Conservation (phyloP, 768 basidiomycete genomes). For the Butyriboletus loyo region DNA sequence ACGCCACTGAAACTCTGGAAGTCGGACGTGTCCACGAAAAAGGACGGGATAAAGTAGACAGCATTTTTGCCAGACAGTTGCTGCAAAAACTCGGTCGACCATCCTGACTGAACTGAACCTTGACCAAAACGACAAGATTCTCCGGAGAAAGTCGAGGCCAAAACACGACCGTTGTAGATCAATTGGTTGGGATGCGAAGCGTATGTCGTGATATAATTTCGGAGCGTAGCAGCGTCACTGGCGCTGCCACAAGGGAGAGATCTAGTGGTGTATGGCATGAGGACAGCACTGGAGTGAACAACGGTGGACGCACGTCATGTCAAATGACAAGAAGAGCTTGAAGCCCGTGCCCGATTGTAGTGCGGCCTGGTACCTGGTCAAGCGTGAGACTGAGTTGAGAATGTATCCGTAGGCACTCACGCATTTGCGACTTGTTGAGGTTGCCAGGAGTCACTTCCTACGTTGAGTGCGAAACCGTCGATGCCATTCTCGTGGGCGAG, state of each 20-base stretch:
- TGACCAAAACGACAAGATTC: slow-evolving; percentile 68
- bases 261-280: slow-evolving; percentile 31
- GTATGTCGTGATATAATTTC: slow-evolving; percentile 53
- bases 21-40: slow-evolving; percentile 56
- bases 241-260: slow-evolving; percentile 51
- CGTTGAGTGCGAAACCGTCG: slow-evolving; percentile 71
- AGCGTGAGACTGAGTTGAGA: slow-evolving; percentile 15
- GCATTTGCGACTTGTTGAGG: slow-evolving; percentile 59
- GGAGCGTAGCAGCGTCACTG: slow-evolving; percentile 47
- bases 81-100: slow-evolving; percentile 52
- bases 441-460: slow-evolving; percentile 65
- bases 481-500: slow-evolving; percentile 58
- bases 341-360: slow-evolving; percentile 50
- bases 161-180: slow-evolving; percentile 41
- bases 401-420: slow-evolving; percentile 34
- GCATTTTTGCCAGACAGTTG: slow-evolving; percentile 42
- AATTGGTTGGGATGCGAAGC: slow-evolving; percentile 59
- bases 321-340: slow-evolving; percentile 75
- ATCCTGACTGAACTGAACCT: slow-evolving; percentile 46
- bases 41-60: slow-evolving; percentile 67
- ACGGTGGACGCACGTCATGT: slow-evolving; percentile 59
- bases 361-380: slow-evolving; percentile 53
- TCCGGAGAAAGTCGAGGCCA: slow-evolving; percentile 73
- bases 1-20: slow-evolving; percentile 46
- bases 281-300: background rate